Percentiles rank a stretch among this genome's conserved stretches.
phyloP scores from a whole-genome alignment of 768 basidiomycete genomes.

The Rossbeevera mucosa region DNA sequence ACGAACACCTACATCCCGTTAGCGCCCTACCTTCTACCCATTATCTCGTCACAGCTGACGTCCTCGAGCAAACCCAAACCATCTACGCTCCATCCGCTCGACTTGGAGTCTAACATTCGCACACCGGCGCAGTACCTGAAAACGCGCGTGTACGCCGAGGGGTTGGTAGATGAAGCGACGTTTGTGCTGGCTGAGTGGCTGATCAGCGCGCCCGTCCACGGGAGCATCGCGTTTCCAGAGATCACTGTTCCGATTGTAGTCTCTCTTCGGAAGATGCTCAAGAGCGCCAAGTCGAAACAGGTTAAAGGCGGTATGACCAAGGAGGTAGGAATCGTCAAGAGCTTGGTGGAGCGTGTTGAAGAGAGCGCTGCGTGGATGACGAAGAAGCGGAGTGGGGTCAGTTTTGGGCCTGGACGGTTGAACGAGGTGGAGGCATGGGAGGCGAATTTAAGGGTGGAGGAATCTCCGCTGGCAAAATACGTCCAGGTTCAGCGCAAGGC shows the following conservation, averaged over 20 bases:
- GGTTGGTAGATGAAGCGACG: constrained; percentile 72
- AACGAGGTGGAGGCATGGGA: constrained; percentile 74
- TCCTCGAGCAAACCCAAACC: constrained; percentile 70
- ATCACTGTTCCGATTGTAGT: constrained; percentile 75
- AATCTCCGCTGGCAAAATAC: constrained; percentile 59
- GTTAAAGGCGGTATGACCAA: constrained; percentile 38
- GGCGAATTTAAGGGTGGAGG: constrained; percentile 51
- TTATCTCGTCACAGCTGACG: constrained; percentile 71
- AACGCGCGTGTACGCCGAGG: constrained; percentile 82
- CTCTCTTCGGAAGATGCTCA: constrained; percentile 68
- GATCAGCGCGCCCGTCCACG: constrained; percentile 62
- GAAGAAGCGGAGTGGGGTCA: constrained; percentile 59
- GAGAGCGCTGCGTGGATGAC: constrained; percentile 80
- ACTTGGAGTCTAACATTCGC: constrained; percentile 83
- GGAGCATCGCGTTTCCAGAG: constrained; percentile 92
- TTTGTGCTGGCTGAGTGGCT: constrained; percentile 84
- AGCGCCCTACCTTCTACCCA: constrained; percentile 79
- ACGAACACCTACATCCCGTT: constrained; percentile 86
- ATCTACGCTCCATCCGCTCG: constrained; percentile 82
- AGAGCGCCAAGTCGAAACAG: constrained; percentile 47
- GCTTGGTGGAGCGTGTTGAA: constrained; percentile 81
- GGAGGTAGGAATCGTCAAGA: constrained; percentile 62
- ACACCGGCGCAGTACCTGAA: constrained; percentile 84
- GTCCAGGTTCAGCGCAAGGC: constrained; percentile 77
- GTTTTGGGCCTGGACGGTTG: constrained; percentile 71